These are phyloP conservation scores for Globisporangium parvum DNA, from an alignment of 352 stramenopile genomes.

Conservation along the genomic window DNA sequence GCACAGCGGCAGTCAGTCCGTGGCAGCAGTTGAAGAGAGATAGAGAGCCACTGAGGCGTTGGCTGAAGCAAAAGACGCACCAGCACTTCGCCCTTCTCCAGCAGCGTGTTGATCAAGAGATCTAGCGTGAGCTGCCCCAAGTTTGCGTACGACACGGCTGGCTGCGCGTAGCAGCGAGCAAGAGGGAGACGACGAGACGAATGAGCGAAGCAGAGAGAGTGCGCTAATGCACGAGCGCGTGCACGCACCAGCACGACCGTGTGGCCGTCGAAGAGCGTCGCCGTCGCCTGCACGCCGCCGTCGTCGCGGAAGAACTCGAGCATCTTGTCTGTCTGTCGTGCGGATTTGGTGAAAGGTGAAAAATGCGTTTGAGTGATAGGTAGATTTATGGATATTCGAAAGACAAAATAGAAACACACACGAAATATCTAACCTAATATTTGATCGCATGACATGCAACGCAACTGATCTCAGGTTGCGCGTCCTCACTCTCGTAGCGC, in stretches of 20 bases:
- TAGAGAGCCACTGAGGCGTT: too few species aligned
- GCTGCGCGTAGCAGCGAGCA: constrained; percentile 22
- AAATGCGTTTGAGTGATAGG: too few species aligned
- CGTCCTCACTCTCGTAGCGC: too few species aligned
- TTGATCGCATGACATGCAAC: too few species aligned
- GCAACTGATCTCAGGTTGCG: too few species aligned
- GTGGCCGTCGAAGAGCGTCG: constrained; percentile 40
- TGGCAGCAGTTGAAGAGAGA: neutral
- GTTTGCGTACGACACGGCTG: constrained; percentile 75
- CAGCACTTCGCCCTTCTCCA: constrained; percentile 37
- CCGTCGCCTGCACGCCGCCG: neutral
- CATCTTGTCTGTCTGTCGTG: constrained; percentile 4
- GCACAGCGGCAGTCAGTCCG: neutral
- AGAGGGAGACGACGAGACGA: neutral
- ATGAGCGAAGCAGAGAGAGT: neutral
- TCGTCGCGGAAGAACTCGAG: constrained; percentile 6
- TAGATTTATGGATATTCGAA: too few species aligned
- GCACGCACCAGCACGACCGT: constrained; percentile 48
- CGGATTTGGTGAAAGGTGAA: neutral
- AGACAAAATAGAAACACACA: too few species aligned
- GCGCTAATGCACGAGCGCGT: too few species aligned
- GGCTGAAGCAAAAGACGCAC: constrained; percentile 21
- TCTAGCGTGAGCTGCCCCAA: constrained; percentile 75
- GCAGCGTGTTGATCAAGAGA: constrained; percentile 67
- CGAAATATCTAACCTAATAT: too few species aligned